Evolutionary conservation across 176 grass and related monocot species (phyloP), one percentile per base, ranked within the genome.

Genomic region (Musa beccarii): DNA sequence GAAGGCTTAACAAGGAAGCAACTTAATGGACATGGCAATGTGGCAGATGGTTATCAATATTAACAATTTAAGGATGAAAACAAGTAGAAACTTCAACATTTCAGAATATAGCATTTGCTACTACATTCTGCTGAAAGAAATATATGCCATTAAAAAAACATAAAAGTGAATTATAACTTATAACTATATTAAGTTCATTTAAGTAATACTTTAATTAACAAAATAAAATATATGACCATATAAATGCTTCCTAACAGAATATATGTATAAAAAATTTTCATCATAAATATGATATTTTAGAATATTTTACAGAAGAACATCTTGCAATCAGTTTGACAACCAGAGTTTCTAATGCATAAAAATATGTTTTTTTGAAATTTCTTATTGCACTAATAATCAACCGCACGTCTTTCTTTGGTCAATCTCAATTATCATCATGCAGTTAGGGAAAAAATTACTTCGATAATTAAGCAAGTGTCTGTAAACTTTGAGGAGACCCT

Each of bases 401-500:
- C 67, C 3, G n/a, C 17, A 19, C 19, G n/a, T 69, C 14, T 21
- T 43, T 51, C 43, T 51, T n/a, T 74, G 1, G 8, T 19, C 34
- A 50, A n/a, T 69, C 77, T 17, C 43, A 67, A 23, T 57, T 59
- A 29, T 24, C n/a, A 86, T 83, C 84, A 11, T 67, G 26, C n/a
- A 75, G 26, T 26, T 69, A 71, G 74, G 68, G 71, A 61, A 23
- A 87, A 80, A 21, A 84, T 52, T 93, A 98, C 95, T 98, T 80
- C 17, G 82, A 83, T 93, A 89, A 78, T 98, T 98, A 81, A 98
- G 90, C 84, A 98, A 81, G 82, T 98, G 95, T 75, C 83, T 86
- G 82, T 98, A 98, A 75, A 98, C 89, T 78, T 98, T 98, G 9
- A 91, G 84, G 72, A 98, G 90, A 54, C 90, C 82, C 84, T 94